Percentiles rank a stretch among this genome's conserved stretches.
Conservation (phyloP, 2,329 filamentous ascomycete genomes). For the Penicillium palitans region DNA sequence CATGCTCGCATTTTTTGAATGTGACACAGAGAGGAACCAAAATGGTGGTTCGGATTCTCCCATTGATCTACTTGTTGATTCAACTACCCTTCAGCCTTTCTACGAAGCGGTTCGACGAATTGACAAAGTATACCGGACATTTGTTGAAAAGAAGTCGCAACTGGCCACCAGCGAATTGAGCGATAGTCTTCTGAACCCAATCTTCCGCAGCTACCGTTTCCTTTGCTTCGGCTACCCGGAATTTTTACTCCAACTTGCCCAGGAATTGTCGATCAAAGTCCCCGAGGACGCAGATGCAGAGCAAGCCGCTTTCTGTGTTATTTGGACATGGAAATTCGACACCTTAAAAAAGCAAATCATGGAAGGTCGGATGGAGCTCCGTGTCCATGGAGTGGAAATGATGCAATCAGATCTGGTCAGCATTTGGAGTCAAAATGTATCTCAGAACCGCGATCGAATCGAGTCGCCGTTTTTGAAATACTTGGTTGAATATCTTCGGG, state of each 20-base stretch:
- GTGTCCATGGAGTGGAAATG: conserved; percentile 72
- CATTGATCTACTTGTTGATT: conserved; percentile 19
- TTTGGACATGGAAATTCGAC: conserved; percentile 66
- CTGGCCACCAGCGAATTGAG: conserved; percentile 47
- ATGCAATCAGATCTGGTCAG: conserved; percentile 71
- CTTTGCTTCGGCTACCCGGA: conserved; percentile 33
- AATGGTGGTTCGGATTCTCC: conserved; percentile 24
- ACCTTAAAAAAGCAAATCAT: conserved; percentile 70
- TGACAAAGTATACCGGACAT: conserved; percentile 40
- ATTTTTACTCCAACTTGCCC: conserved; percentile 36
- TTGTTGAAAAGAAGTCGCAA: conserved; percentile 44
- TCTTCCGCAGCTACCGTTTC: conserved; percentile 34
- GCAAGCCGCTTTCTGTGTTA: conserved; percentile 38
- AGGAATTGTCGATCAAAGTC: conserved; percentile 38
- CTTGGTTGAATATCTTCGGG: conserved; percentile 67
- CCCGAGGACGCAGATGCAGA: conserved; percentile 29
- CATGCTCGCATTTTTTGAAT: conserved; percentile 33
- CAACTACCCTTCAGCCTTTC: conserved; percentile 22
- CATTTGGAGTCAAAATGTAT: conserved; percentile 63
- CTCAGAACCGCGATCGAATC: conserved; percentile 44
- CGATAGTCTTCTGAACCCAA: conserved; percentile 36
- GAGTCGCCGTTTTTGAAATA: conserved; percentile 59
- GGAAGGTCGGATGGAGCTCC: conserved; percentile 86
- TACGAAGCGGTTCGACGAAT: conserved; percentile 35
- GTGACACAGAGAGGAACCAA: conserved; percentile 29